A percentile compares a stretch with the other conserved stretches of the same genome.
phyloP scores from a whole-genome alignment of 2,329 filamentous ascomycete species.

The Ceratocystis albifundus region DNA sequence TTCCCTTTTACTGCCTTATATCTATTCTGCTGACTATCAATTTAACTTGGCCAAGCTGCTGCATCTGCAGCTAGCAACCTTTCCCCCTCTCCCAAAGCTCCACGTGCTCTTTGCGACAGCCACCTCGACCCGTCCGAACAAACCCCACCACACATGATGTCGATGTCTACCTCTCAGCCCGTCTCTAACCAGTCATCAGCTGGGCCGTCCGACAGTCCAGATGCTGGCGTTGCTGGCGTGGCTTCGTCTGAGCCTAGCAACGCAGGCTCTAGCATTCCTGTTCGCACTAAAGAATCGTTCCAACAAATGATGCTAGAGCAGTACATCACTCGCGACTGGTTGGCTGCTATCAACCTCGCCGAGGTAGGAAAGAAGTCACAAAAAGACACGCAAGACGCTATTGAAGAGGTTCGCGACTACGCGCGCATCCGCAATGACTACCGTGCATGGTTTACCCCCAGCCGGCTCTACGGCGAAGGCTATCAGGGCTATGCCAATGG shows the following conservation, averaged over 20 bases:
- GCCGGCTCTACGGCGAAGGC: slow-evolving; percentile 55
- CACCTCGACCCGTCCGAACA: slow-evolving; percentile 23
- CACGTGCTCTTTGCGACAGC: slow-evolving; percentile 25
- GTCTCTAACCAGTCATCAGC: slow-evolving; percentile 1
- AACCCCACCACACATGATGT: slow-evolving; percentile 15
- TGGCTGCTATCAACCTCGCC: slow-evolving; percentile 43
- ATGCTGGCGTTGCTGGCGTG: slow-evolving; percentile 26
- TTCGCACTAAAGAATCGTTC: slow-evolving; percentile 47
- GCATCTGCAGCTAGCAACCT: neutral
- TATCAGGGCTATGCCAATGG: slow-evolving; percentile 87
- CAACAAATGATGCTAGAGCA: slow-evolving; percentile 43
- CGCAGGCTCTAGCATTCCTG: slow-evolving; percentile 28
- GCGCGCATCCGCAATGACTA: slow-evolving; percentile 45
- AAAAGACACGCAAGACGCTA: slow-evolving; percentile 50
- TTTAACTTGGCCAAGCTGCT: neutral
- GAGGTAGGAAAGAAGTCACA: slow-evolving; percentile 43
- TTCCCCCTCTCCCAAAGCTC: slow-evolving; percentile 13
- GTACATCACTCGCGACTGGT: slow-evolving; percentile 43
- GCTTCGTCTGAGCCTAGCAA: slow-evolving; percentile 27
- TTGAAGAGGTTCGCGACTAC: slow-evolving; percentile 60
- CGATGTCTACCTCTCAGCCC: slow-evolving; percentile 9
- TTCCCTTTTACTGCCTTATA: neutral
- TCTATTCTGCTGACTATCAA: neutral
- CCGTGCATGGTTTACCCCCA: slow-evolving; percentile 44
- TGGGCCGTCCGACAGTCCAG: slow-evolving; percentile 2